These are phyloP conservation scores for Fraxinus sp. DNA, from an alignment of 305 asterid genomes.

Conservation along the genomic window DNA sequence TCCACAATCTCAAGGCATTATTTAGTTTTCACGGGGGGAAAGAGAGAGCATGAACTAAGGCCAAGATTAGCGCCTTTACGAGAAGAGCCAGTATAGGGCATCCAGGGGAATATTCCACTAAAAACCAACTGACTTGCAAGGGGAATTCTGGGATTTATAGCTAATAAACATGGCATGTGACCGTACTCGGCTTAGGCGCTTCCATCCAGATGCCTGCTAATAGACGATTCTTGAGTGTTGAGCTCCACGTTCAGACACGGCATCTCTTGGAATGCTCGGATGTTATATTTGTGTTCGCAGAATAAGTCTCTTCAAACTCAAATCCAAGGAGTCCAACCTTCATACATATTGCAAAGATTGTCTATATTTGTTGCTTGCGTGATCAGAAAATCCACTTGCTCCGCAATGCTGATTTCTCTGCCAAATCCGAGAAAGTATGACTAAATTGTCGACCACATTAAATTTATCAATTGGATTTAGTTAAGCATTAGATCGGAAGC, in stretches of 20 bases:
- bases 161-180: conserved; percentile 12
- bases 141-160: conserved; percentile 22
- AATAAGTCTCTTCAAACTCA: conserved; percentile 38
- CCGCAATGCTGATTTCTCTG: conserved; percentile 74
- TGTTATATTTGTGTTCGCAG: conserved; percentile 15
- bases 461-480: conserved; percentile 12
- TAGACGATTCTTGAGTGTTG: conserved; percentile 17
- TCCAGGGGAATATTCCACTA: conserved; percentile 5
- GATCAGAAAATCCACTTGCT: conserved; percentile 93
- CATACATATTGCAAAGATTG: conserved; percentile 98
- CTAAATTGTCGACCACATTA: conserved; percentile 24
- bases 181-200: conserved; percentile 14
- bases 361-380: conserved; percentile 90
- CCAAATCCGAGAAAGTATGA: conserved; percentile 21
- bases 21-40: conserved; percentile 18
- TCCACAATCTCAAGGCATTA: conserved; percentile 18
- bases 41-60: conserved; percentile 6
- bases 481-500: conserved; percentile 18
- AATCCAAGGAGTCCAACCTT: conserved; percentile 99
- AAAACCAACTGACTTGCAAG: not conserved
- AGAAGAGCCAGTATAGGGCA: not conserved
- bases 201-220: conserved; percentile 21
- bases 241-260: conserved; percentile 26
- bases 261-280: conserved; percentile 27
- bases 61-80: conserved; percentile 7